phyloP scores from a whole-genome alignment of 768 basidiomycete genomes.

The Pholiota conissans region DNA sequence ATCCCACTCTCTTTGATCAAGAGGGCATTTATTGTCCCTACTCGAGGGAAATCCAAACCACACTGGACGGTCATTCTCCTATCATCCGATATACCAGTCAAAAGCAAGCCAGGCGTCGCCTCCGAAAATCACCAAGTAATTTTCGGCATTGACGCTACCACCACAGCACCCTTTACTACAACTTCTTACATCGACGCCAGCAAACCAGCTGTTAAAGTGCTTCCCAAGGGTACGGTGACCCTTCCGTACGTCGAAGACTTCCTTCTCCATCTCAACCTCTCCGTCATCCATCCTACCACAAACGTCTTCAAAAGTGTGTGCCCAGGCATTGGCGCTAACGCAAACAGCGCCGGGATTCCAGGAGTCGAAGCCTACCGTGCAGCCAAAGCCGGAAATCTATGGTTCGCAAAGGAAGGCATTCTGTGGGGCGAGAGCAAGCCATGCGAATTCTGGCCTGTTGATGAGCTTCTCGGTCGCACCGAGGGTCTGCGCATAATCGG shows the following conservation, averaged over 20 bases:
- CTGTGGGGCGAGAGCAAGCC: slow-evolving; percentile 78
- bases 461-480: slow-evolving; percentile 49
- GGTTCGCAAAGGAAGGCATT: slow-evolving; percentile 69
- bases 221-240: slow-evolving; percentile 55
- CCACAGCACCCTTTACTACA: slow-evolving; percentile 44
- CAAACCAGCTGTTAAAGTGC: slow-evolving; percentile 25
- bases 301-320: slow-evolving; percentile 59
- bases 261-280: slow-evolving; percentile 47
- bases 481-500: slow-evolving; percentile 58
- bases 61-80: slow-evolving; percentile 76
- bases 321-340: slow-evolving; percentile 34
- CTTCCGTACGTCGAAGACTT: slow-evolving; percentile 50
- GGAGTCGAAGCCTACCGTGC: slow-evolving; percentile 70
- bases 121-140: slow-evolving; percentile 55
- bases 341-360: slow-evolving; percentile 46
- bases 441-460: slow-evolving; percentile 73
- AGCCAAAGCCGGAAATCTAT: slow-evolving; percentile 71
- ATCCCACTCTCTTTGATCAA: slow-evolving; percentile 50
- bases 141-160: slow-evolving; percentile 67
- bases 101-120: slow-evolving; percentile 33
- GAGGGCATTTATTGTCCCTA: slow-evolving; percentile 73
- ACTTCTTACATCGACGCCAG: slow-evolving; percentile 33
- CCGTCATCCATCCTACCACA: slow-evolving; percentile 47
- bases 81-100: slow-evolving; percentile 52
- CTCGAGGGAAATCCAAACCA: slow-evolving; percentile 67